phyloP scores from a whole-genome alignment of 2,329 filamentous ascomycete species.

The Ophiostoma fasciatum region DNA sequence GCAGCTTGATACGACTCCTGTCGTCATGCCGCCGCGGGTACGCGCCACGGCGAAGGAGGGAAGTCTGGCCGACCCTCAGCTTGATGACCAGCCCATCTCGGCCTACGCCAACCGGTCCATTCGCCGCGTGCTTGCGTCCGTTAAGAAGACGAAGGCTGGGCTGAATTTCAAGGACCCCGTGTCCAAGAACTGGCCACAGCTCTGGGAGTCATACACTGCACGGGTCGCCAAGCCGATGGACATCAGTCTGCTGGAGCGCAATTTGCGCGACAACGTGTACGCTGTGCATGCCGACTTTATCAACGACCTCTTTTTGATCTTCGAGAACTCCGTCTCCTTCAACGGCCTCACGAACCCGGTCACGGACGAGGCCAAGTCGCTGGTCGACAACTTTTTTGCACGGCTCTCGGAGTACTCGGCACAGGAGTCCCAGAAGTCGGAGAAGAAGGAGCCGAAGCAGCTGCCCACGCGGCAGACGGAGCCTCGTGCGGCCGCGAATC shows the following conservation, averaged over 20 bases:
- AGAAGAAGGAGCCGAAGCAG: conserved; percentile 43
- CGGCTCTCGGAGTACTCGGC: conserved; percentile 29
- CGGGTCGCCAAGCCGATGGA: conserved; percentile 70
- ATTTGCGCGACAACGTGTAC: conserved; percentile 58
- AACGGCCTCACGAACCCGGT: conserved; percentile 69
- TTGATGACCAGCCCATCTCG: conserved; percentile 38
- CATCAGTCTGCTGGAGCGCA: conserved; percentile 65
- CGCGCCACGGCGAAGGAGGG: conserved; percentile 20
- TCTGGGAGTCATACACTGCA: conserved; percentile 59
- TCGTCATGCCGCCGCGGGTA: conserved; percentile 14
- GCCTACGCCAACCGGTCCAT: conserved; percentile 45
- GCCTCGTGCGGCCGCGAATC: conserved; percentile 24
- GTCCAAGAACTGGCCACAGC: conserved; percentile 54
- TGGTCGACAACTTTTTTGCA: conserved; percentile 40
- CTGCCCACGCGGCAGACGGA: conserved; percentile 31
- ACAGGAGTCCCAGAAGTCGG: conserved; percentile 42
- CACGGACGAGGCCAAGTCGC: conserved; percentile 37
- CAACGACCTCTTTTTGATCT: conserved; percentile 60
- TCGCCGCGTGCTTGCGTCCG: conserved; percentile 50
- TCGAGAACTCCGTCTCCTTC: conserved; percentile 65
- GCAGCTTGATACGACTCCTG: conserved; percentile 14
- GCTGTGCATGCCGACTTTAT: conserved; percentile 55
- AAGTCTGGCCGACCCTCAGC: conserved; percentile 26
- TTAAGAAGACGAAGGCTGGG: conserved; percentile 79
- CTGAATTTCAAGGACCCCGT: conserved; percentile 65